These are phyloP conservation scores for Acanthamoeba royreba DNA, from an alignment of 208 protist genomes.

Conservation along the genomic window DNA sequence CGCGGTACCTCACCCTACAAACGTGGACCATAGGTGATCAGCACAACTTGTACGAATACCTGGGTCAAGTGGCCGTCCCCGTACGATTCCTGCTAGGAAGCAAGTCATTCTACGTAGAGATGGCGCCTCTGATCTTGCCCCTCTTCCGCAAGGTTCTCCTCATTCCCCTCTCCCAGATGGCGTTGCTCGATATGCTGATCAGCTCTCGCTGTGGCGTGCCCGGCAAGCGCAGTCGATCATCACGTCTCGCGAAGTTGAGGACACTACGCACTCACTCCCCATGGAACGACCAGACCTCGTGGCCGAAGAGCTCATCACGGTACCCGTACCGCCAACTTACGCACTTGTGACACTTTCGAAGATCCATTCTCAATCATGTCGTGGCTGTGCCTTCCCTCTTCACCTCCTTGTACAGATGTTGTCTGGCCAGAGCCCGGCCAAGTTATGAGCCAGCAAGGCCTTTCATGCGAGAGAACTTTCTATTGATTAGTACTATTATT, in stretches of 20 bases:
- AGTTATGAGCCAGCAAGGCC: too few relatives aligned
- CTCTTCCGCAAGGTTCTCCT: background rate
- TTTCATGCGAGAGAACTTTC: too few relatives aligned
- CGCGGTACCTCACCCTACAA: too few relatives aligned
- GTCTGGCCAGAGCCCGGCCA: too few relatives aligned
- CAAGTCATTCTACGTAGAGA: background rate
- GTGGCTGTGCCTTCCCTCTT: too few relatives aligned
- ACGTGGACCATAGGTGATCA: background rate
- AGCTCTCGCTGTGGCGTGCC: background rate
- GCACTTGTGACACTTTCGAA: too few relatives aligned
- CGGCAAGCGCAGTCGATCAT: background rate
- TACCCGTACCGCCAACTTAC: too few relatives aligned
- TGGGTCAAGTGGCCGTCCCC: background rate
- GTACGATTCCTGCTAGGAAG: background rate
- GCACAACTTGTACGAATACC: background rate
- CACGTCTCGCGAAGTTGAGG: background rate
- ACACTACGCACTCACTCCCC: background rate
- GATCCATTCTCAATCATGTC: too few relatives aligned
- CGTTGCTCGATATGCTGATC: too few relatives aligned
- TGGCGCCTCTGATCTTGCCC: background rate
- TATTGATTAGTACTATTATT: too few relatives aligned
- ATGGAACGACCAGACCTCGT: slow-evolving; percentile 18
- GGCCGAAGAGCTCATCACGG: slow-evolving; percentile 9
- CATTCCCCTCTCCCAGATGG: background rate
- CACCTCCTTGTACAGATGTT: too few relatives aligned